phyloP scores from a whole-genome alignment of 2,329 filamentous ascomycete species.

The Fusarium sp. region DNA sequence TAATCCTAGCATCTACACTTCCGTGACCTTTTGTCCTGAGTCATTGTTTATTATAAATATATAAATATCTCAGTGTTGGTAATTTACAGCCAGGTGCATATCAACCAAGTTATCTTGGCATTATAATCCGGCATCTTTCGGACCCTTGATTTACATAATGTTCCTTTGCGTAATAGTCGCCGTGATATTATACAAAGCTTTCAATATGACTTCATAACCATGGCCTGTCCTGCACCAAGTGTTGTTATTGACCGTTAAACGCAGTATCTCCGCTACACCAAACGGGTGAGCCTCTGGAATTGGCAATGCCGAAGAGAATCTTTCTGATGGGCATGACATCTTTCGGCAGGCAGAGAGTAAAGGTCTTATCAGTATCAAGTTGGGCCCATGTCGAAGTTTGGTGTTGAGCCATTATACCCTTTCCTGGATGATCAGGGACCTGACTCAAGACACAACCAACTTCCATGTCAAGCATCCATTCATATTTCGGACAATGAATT shows the following conservation, averaged over 20 bases:
- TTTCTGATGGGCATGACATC: conserved; percentile 5
- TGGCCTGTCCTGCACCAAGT: conserved; percentile 2
- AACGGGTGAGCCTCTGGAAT: conserved; percentile 23
- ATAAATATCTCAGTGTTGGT: background rate
- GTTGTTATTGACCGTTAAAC: conserved; percentile 16
- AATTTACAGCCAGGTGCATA: conserved; percentile 1
- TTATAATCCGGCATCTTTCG: background rate
- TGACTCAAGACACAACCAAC: background rate
- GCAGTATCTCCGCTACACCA: conserved; percentile 28
- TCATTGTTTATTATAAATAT: background rate
- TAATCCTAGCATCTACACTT: background rate
- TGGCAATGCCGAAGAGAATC: conserved; percentile 19
- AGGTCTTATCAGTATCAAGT: conserved; percentile 1
- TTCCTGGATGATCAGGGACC: background rate
- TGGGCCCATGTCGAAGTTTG: background rate
- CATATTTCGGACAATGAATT: conserved; percentile 1
- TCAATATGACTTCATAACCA: conserved; percentile 7
- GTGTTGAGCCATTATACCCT: conserved; percentile 15
- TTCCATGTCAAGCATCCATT: background rate
- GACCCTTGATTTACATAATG: background rate
- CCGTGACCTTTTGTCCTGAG: background rate
- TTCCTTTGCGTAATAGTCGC: background rate
- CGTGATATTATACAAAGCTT: background rate
- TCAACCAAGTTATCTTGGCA: background rate
- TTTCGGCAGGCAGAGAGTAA: conserved; percentile 7